Evolutionary conservation across 768 basidiomycete genomes (phyloP), one percentile per base, ranked within the genome.

Genomic region (Macrolepiota dolichaula): DNA sequence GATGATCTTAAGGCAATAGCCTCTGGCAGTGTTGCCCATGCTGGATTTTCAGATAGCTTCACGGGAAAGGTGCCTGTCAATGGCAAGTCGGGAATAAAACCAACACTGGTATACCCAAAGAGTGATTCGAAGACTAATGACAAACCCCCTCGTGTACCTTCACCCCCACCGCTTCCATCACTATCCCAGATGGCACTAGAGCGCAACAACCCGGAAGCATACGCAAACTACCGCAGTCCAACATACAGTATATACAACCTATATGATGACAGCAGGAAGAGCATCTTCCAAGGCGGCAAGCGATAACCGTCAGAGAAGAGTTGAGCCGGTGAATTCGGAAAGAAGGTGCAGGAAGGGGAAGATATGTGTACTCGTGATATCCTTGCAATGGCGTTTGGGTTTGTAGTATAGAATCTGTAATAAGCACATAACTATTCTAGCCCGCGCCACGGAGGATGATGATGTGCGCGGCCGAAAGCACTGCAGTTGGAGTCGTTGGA

Each of bases 201-300:
- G 49, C 87, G 88, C 62, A 71, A 75, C 1, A 83, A 88, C 59
- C 81, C 83, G 4, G 82, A 86, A 56, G 85, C 79, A 3, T 89
- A 82, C 71, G 81, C 77, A 5, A 83, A 83, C 51, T 92, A 92
- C 63, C 79, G 85, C 63, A 91, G 91, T 67, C 89, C 91, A 17
- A 92, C 91, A 4, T 92, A 92, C 65, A 93, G 91, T 69, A 83
- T 93, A 58, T 92, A 88, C 68, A 87, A 87, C 42, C 65, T 91
- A 64, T 92, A 92, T 67, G 87, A 84, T 55, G 77, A 73, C 35
- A 85, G 86, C 47, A 74, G 84, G 65, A 89, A 83, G 74, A 85
- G 85, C 64, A 65, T 67, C 57, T 67, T 60, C 10, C 35, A 35
- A n/a, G 50, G 57, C n/a, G 29, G 25, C 4, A 59, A 38, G 51